Percentiles rank a stretch among this genome's conserved stretches.
Conservation (phyloP, 2,329 filamentous ascomycete genomes). For the Cercospora zeina region DNA sequence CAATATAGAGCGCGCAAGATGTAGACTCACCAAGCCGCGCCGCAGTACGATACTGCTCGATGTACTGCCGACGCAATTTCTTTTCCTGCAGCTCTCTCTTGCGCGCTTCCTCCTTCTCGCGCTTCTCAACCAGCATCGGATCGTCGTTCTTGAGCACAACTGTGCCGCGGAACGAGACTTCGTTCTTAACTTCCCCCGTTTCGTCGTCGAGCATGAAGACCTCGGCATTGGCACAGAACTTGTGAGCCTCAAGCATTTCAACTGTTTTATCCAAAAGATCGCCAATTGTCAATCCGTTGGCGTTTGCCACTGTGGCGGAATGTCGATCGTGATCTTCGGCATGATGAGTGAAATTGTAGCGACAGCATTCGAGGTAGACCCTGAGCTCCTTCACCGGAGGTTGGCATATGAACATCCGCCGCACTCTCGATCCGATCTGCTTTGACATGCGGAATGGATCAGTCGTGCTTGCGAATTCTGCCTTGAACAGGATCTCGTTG, state of each 20-base stretch:
- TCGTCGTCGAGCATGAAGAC: constrained; percentile 15
- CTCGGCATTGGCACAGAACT: constrained; percentile 11
- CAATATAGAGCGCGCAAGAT: neutral
- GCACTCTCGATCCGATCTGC: neutral
- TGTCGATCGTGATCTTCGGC: constrained; percentile 5
- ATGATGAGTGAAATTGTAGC: constrained; percentile 8
- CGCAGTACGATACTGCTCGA: constrained; percentile 15
- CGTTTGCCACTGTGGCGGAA: neutral
- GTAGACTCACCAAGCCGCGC: neutral
- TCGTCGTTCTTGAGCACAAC: constrained; percentile 13
- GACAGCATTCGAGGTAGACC: constrained; percentile 14
- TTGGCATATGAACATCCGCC: constrained; percentile 15
- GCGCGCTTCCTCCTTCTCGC: neutral
- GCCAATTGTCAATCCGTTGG: constrained; percentile 12
- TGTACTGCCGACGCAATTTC: constrained; percentile 12
- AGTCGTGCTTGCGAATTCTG: constrained; percentile 6
- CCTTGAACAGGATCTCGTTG: constrained; percentile 15
- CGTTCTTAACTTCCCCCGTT: constrained; percentile 14
- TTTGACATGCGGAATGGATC: constrained; percentile 6
- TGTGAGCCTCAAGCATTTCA: constrained; percentile 12
- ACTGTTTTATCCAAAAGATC: constrained; percentile 16
- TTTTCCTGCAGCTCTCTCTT: constrained; percentile 10
- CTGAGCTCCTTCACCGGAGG: constrained; percentile 12
- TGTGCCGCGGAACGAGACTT: constrained; percentile 9
- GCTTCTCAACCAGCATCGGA: constrained; percentile 4